Evolutionary conservation across 139 green algal species (phyloP).

Genomic region (Picochlorum sp.): DNA sequence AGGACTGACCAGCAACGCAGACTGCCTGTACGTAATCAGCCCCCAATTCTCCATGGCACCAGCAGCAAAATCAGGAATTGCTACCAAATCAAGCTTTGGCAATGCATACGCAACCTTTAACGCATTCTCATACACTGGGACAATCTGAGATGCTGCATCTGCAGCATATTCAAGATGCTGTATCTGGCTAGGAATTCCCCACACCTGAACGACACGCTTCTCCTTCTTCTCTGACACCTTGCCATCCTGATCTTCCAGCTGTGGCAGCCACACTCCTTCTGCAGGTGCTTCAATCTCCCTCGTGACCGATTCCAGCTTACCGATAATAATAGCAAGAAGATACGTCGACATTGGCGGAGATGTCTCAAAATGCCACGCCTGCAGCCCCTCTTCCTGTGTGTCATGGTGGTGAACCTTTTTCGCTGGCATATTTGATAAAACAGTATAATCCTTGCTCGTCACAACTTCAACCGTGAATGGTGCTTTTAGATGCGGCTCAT

Average conservation of each 20-base stretch:
- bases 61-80: slow-evolving; percentile 79
- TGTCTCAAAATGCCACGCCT: slow-evolving; percentile 32
- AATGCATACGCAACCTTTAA: slow-evolving; percentile 57
- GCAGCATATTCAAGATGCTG: slow-evolving; percentile 26
- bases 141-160: slow-evolving; percentile 14
- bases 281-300: background rate
- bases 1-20: slow-evolving; percentile 54
- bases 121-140: slow-evolving; percentile 37
- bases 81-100: slow-evolving; percentile 83
- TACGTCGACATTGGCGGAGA: slow-evolving; percentile 80
- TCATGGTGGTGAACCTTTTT: slow-evolving; percentile 13
- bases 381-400: background rate
- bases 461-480: slow-evolving; percentile 37
- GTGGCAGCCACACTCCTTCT: background rate
- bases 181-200: slow-evolving; percentile 47
- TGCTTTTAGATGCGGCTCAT: slow-evolving; percentile 83
- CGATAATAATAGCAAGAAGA: slow-evolving; percentile 41
- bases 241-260: background rate
- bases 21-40: slow-evolving; percentile 68
- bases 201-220: slow-evolving; percentile 40
- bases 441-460: slow-evolving; percentile 8
- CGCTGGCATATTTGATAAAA: slow-evolving; percentile 54
- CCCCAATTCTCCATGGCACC: slow-evolving; percentile 97
- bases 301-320: background rate
- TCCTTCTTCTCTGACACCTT: background rate